Conservation (phyloP, 805 yeast genomes). For the Metschnikowia hibisci region DNA sequence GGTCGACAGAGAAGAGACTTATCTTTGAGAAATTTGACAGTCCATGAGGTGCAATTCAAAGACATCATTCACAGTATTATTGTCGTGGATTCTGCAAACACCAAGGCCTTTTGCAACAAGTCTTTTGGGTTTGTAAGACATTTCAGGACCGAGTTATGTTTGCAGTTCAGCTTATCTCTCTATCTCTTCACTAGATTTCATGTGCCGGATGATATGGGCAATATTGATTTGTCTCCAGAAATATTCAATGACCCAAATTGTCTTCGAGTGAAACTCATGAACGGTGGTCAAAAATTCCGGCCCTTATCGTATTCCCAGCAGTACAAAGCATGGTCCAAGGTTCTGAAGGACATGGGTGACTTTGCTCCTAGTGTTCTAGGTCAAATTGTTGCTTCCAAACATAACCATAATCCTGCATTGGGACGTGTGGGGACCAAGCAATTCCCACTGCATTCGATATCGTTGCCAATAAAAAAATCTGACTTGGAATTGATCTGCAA, state of each 20-base stretch:
- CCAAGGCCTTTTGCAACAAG: neutral
- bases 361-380: conserved; percentile 20
- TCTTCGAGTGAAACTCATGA: conserved; percentile 21
- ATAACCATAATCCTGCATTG: conserved; percentile 3
- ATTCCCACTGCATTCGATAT: neutral
- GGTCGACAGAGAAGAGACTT: conserved; percentile 26
- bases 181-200: conserved; percentile 30
- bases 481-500: conserved; percentile 16
- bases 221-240: conserved; percentile 14
- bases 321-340: conserved; percentile 23
- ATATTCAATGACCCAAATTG: conserved; percentile 9
- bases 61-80: neutral
- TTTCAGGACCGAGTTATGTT: conserved; percentile 22
- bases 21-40: conserved; percentile 19
- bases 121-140: conserved; percentile 1
- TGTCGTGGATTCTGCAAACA: neutral
- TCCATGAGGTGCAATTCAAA: neutral
- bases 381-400: conserved; percentile 17
- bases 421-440: neutral
- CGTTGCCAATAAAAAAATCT: conserved; percentile 9
- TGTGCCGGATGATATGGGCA: conserved; percentile 24
- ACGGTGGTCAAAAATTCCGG: conserved; percentile 23
- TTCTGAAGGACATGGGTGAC: conserved; percentile 19
- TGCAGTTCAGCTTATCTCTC: conserved; percentile 24
- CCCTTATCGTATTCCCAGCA: conserved; percentile 26